Percentiles rank a stretch among this genome's conserved stretches.
Conservation (phyloP, 768 basidiomycete genomes). For the Rhizopogon sp. region DNA sequence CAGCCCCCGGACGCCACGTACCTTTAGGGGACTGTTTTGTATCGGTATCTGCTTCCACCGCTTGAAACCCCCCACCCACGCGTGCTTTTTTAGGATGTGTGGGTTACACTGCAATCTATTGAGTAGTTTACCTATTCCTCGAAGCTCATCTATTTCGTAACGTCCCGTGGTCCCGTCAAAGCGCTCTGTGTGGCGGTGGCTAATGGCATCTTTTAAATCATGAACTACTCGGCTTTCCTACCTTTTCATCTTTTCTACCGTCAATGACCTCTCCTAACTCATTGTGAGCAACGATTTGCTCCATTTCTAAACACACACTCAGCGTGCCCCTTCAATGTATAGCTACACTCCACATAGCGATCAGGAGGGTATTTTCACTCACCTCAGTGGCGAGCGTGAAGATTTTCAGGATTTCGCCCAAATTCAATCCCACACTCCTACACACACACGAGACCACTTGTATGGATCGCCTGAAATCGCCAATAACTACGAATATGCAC, state of each 20-base stretch:
- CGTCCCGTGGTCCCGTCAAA: constrained; percentile 12
- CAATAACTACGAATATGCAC: not conserved
- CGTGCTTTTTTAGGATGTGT: not conserved
- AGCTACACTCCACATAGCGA: not conserved
- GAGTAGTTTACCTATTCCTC: not conserved
- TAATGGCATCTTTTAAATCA: constrained; percentile 18
- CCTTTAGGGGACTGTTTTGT: not conserved
- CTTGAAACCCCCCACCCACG: not conserved
- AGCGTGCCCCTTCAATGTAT: not conserved
- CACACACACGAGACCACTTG: not conserved
- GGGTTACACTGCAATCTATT: constrained; percentile 16
- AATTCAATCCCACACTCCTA: not conserved
- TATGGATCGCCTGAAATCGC: not conserved
- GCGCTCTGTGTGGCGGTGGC: constrained; percentile 8
- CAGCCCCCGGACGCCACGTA: constrained; percentile 13
- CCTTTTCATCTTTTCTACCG: constrained; percentile 1
- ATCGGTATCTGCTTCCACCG: not conserved
- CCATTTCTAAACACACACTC: not conserved
- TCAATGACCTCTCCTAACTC: not conserved
- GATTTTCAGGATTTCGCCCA: not conserved
- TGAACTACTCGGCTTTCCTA: constrained; percentile 3
- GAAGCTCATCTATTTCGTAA: constrained; percentile 15
- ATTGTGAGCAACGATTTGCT: not conserved
- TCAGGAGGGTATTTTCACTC: not conserved
- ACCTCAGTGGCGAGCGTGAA: not conserved